Percentiles rank a stretch among this genome's conserved stretches.
phyloP scores from a whole-genome alignment of 148 eudicot genomes.

The Spergularia marina region DNA sequence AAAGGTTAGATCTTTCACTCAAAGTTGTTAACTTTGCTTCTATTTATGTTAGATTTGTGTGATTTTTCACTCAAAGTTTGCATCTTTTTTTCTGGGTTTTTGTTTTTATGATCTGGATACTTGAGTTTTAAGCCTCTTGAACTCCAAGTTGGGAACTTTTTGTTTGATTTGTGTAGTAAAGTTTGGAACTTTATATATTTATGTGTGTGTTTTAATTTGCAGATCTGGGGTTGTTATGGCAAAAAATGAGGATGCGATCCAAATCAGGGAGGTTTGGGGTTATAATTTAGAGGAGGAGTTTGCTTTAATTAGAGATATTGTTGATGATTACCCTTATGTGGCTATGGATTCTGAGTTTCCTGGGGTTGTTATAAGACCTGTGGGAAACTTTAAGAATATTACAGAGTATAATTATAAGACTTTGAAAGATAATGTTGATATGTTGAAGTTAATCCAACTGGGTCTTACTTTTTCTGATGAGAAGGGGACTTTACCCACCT shows the following conservation, averaged over 20 bases:
- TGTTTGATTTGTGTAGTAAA: background rate
- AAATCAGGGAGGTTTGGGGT: conserved; percentile 47
- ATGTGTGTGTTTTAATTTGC: background rate
- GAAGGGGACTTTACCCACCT: conserved; percentile 40
- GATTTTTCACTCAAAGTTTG: no score
- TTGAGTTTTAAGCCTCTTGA: background rate
- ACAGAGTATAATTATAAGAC: conserved; percentile 41
- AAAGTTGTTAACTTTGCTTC: background rate
- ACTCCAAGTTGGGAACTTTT: background rate
- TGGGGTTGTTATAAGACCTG: conserved; percentile 39
- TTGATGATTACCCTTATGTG: conserved; percentile 43
- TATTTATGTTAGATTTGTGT: background rate
- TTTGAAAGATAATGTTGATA: conserved; percentile 45
- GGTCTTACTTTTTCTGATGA: conserved; percentile 47
- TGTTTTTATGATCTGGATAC: background rate
- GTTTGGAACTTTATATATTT: no score
- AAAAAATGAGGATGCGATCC: conserved; percentile 34
- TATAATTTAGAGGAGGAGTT: conserved; percentile 41
- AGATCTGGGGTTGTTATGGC: conserved; percentile 17
- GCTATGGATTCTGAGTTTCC: conserved; percentile 54
- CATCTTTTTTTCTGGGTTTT: background rate
- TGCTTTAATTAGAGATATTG: conserved; percentile 34
- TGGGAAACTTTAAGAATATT: conserved; percentile 38
- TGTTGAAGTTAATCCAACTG: conserved; percentile 44
- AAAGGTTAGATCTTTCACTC: conserved; percentile 35